Base-by-base conservation (phyloP, 2,329 filamentous ascomycete species). In the Neurospora sp. region DNA sequence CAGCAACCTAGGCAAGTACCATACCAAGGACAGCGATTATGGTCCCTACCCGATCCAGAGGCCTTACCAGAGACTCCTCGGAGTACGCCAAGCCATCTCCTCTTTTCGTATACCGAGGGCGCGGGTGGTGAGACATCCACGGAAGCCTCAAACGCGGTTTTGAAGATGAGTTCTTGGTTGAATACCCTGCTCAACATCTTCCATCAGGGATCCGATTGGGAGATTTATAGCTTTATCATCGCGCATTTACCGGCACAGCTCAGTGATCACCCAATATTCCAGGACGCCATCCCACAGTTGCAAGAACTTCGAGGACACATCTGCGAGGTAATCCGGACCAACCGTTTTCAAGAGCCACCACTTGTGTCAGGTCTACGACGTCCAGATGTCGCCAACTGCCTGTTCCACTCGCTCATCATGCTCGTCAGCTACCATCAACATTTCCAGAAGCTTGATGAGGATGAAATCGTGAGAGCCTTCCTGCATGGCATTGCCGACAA, bases 371-470 rank as follows among this genome's bases (percentile, higher is more conserved):
- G 93, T 0, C 83, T 97, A 28, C 93, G 93, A 70, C 94, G 93
- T 75, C 91, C 91, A 0, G 93, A 98, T 78, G 91, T 97, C 68
- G 93, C 92, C 15, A 91, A 96, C 42, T 97, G 93, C 76, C 84
- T 98, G 43, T 95, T 96, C 75, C 91, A 97, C 75, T 89, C 90
- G 39, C 83, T 99, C 73, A 95, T 92, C 7, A 93, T 95, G 81
- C 87, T 97, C 68, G 85, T 97, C 76, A 95, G 93, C 78, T 99
- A 97, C 77, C 93, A 97, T 78, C 88, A 91, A 68, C 86, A 93
- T 74, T 96, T 97, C 77, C 86, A 89, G 69, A 94, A 94, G 77
- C 86, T 87, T 38, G 93, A 98, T 75, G 91, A 97, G 78, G 94
- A 97, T 76, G 93, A 97, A 52, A 89, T 97, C 42, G 93, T 97